Conservation (phyloP, 768 basidiomycete species). For the Boletus rubropictus region DNA sequence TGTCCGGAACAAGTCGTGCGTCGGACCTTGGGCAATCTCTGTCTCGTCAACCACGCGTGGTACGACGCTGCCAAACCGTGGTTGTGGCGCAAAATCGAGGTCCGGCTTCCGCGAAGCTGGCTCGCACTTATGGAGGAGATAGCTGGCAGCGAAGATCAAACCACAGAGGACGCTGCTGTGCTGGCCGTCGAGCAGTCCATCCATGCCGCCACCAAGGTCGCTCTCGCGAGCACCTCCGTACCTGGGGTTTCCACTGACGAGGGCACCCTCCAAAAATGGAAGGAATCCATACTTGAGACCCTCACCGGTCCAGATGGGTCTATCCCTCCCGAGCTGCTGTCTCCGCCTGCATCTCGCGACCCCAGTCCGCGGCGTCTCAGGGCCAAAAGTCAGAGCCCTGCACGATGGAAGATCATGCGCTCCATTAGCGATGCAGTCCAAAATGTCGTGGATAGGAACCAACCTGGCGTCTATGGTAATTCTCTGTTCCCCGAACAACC, state of each 20-base stretch:
- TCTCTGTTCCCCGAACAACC: neutral
- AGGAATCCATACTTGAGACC: constrained; percentile 54
- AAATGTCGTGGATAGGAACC: constrained; percentile 54
- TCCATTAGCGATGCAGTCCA: constrained; percentile 77
- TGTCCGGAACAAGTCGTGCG: constrained; percentile 67
- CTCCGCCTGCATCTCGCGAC: constrained; percentile 77
- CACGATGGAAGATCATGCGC: constrained; percentile 76
- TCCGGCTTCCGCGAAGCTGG: constrained; percentile 81
- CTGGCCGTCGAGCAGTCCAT: constrained; percentile 62
- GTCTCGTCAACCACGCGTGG: constrained; percentile 74
- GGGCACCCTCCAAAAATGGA: constrained; percentile 44
- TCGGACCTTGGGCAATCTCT: constrained; percentile 61
- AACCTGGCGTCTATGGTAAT: constrained; percentile 68
- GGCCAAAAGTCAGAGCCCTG: constrained; percentile 74
- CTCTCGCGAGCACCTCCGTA: constrained; percentile 41
- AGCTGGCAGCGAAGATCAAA: constrained; percentile 57
- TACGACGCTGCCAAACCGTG: constrained; percentile 81
- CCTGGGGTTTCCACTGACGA: constrained; percentile 35
- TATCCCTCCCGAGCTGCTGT: constrained; percentile 69
- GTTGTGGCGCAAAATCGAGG: constrained; percentile 81
- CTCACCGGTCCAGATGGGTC: constrained; percentile 60
- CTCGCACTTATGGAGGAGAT: constrained; percentile 76
- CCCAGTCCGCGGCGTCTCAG: constrained; percentile 74
- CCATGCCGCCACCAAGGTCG: constrained; percentile 60
- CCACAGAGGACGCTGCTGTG: constrained; percentile 48